Base-by-base conservation (phyloP, 2,329 filamentous ascomycete genomes). In the Trichoderma aggressivum region DNA sequence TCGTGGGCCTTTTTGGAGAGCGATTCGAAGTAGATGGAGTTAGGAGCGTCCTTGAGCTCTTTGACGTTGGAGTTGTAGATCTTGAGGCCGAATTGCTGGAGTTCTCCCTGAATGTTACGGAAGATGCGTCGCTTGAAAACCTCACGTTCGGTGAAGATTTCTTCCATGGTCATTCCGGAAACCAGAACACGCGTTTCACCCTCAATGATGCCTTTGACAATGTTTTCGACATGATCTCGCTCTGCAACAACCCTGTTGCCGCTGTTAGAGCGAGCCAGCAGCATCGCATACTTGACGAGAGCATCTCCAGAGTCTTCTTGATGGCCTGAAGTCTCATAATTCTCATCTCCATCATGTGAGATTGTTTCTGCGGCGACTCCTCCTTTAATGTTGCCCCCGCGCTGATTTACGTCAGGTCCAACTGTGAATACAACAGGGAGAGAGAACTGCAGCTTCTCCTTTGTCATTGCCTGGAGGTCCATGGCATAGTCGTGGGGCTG, bases 111-210 rank as follows among this genome's bases (percentile, higher is more conserved):
- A 71, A 95, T 93, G 79, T 93, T 92, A 74, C 85, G 85, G 81
- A 91, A 91, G 75, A 92, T 91, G 74, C 91, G 90, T 75, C 86
- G 87, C 84, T 95, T 93, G 84, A 94, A 94, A 56, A 91, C 84
- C 75, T 92, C 90, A 39, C 92, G 86, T 81, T 93, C 90, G 72
- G 90, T 91, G 80, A 94, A 94, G 72, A 97, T 92, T 81, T 96
- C 93, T 79, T 95, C 93, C 92, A 96, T 95, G n/a, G 92, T 94
- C 92, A 97, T 95, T 75, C 89, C 91, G 0, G 90, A 93, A 55
- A 97, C 92, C 67, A 97, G 89, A 7, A 93, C 91, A 71, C 94
- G 88, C 1, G 92, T 94, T 80, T 97, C 94, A 73, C 94, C 94
- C 80, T 97, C 93, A 75, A 97, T 96, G 79, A 97, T 94, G 72